Evolutionary conservation across 345 rosid species (phyloP).

Genomic region (Alliaria petiolata): DNA sequence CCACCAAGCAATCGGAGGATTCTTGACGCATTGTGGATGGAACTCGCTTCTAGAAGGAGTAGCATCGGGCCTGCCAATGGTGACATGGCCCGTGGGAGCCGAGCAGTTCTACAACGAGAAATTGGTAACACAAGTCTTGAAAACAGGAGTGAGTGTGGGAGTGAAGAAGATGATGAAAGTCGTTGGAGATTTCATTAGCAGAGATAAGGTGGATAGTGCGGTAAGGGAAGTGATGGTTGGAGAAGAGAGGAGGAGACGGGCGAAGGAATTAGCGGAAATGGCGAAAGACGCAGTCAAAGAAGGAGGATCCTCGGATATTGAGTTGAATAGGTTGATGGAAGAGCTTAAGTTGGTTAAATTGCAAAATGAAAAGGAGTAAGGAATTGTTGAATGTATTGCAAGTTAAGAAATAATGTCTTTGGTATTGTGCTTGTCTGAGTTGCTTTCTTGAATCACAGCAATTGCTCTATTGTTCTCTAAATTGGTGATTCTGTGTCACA

Average conservation of each 20-base stretch:
- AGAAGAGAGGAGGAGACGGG: conserved; percentile 35
- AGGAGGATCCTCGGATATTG: conserved; percentile 44
- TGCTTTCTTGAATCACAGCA: not conserved
- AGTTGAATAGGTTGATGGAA: conserved; percentile 31
- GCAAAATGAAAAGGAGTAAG: not conserved
- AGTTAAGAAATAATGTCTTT: not conserved
- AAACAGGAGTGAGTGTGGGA: conserved; percentile 46
- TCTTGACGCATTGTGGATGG: conserved; percentile 73
- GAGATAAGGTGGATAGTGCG: conserved; percentile 40
- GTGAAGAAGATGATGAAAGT: conserved; percentile 23
- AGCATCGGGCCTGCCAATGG: conserved; percentile 51
- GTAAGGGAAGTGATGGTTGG: conserved; percentile 43
- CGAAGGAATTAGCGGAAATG: conserved; percentile 17
- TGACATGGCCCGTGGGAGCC: conserved; percentile 51
- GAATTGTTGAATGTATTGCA: not conserved
- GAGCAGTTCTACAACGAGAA: conserved; percentile 70
- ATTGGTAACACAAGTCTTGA: conserved; percentile 41
- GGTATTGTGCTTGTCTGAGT: conserved; percentile 4
- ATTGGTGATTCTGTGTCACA: not conserved
- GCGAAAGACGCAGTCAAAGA: conserved; percentile 38
- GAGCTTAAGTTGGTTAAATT: conserved; percentile 14
- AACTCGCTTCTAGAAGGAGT: conserved; percentile 57
- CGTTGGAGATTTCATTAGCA: conserved; percentile 31
- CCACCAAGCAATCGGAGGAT: conserved; percentile 54
- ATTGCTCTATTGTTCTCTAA: not conserved